Evolutionary conservation across 768 basidiomycete genomes (phyloP), one percentile per base, ranked within the genome.

Genomic region (Lactarius deliciosus): DNA sequence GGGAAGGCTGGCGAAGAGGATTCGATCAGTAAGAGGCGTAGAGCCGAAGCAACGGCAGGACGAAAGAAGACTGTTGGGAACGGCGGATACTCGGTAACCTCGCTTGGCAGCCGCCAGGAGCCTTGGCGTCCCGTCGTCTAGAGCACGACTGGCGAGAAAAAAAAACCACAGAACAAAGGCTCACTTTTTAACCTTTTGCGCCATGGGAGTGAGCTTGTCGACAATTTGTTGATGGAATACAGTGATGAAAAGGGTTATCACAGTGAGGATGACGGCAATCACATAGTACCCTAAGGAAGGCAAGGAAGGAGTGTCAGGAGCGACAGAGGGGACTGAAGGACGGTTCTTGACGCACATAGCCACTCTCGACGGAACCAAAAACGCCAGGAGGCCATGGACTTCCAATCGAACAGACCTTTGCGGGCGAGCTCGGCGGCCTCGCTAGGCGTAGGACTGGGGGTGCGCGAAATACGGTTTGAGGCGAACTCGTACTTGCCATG

Each of bases 161-260:
- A 9, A 18, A 47, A 57, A 11, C 2, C 3, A 58, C 11, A 0
- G 7, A 55, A 57, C 22, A 16, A 47, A 63, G 11, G 79, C 85
- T 73, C 72, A 89, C 87, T 75, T 75, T 70, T 88, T 83, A 71
- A 93, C 77, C 85, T 84, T 86, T 36, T 81, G 79, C 0, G 90
- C 88, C 6, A 81, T 80, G 0, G 90, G 90, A 32, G 80, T 85
- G 57, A 94, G 79, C 83, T 83, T 85, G 11, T 81, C 63, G 5
- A 94, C 87, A 68, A 95, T 92, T 79, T 79, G 73, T 28, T 77
- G 76, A 73, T 85, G 81, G 72, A 79, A 81, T 40, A 81, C 71
- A 9, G 78, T 78, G 74, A 82, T 75, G 64, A 83, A 76, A 36
- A 75, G 75, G 47, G 77, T 75, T 25, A 79, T 58, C 61, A 77